Evolutionary conservation across 2,329 filamentous ascomycete genomes (phyloP).

Genomic region (Penicillium italicum): DNA sequence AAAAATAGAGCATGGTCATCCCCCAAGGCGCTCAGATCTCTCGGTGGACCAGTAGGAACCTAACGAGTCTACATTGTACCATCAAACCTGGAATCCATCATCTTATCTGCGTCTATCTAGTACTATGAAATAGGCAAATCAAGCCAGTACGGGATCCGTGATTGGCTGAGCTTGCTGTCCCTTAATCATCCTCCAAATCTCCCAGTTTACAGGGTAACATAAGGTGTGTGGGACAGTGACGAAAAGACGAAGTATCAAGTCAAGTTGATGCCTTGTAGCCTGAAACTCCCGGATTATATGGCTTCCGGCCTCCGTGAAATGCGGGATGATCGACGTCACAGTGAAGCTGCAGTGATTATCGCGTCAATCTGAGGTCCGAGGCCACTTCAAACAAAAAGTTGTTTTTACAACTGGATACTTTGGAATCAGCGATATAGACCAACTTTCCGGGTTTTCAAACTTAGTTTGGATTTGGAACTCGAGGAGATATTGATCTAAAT

Average conservation of each 20-base stretch:
- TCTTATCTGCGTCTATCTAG: not conserved
- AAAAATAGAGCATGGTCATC: not conserved
- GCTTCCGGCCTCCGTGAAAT: slow-evolving; percentile 13
- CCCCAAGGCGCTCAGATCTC: not conserved
- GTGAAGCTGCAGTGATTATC: slow-evolving; percentile 3
- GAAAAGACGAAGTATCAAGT: not conserved
- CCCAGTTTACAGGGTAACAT: not conserved
- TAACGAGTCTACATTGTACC: not conserved
- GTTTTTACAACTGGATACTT: not conserved
- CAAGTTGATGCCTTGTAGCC: slow-evolving; percentile 15
- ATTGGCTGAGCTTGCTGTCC: too few species aligned
- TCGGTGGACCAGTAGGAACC: too few species aligned
- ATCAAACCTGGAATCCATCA: not conserved
- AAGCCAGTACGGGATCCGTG: fast-evolving
- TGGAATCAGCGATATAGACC: not conserved
- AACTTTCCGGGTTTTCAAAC: not conserved
- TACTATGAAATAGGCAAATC: too few species aligned
- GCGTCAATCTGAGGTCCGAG: slow-evolving; percentile 5
- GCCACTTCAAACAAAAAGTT: not conserved
- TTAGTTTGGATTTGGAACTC: not conserved
- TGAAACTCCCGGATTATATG: slow-evolving; percentile 16
- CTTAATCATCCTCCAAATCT: not conserved
- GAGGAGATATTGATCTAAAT: not conserved
- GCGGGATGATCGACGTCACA: slow-evolving; percentile 30
- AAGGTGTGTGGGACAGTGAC: not conserved